These are phyloP conservation scores for Blechomonas ayalai DNA, from an alignment of 208 protist species.

Conservation along the genomic window DNA sequence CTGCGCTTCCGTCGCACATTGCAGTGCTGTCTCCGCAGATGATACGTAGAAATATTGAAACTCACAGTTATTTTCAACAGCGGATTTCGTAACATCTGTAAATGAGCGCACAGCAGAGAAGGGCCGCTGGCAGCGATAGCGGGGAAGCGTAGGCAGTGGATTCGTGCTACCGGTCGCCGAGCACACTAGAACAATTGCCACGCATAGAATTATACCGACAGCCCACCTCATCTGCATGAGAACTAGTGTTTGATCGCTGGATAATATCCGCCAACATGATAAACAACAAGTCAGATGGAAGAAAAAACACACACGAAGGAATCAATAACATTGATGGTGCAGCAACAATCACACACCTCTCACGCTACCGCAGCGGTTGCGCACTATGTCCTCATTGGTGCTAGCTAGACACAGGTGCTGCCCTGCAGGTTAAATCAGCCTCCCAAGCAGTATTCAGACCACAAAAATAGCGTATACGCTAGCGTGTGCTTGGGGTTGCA, in stretches of 20 bases:
- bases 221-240: background rate
- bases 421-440: too few relatives aligned
- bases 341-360: too few relatives aligned
- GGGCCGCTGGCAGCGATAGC: slow-evolving; percentile 43
- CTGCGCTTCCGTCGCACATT: slow-evolving; percentile 5
- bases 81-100: slow-evolving; percentile 15
- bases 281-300: background rate
- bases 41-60: slow-evolving; percentile 48
- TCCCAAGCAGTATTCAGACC: too few relatives aligned
- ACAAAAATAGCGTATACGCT: too few relatives aligned
- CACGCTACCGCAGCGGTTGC: slow-evolving; percentile 1
- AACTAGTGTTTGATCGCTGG: background rate
- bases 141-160: background rate
- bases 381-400: too few relatives aligned
- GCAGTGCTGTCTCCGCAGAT: slow-evolving; percentile 7
- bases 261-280: background rate
- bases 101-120: slow-evolving; percentile 41
- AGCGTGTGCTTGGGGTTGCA: too few relatives aligned
- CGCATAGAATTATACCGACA: background rate
- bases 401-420: too few relatives aligned
- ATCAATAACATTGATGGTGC: background rate
- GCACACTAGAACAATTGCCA: background rate
- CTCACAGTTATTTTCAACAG: slow-evolving; percentile 32
- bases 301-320: background rate
- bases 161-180: background rate